phyloP scores from a whole-genome alignment of 441 rosid species.

The Jatropha podagrica region DNA sequence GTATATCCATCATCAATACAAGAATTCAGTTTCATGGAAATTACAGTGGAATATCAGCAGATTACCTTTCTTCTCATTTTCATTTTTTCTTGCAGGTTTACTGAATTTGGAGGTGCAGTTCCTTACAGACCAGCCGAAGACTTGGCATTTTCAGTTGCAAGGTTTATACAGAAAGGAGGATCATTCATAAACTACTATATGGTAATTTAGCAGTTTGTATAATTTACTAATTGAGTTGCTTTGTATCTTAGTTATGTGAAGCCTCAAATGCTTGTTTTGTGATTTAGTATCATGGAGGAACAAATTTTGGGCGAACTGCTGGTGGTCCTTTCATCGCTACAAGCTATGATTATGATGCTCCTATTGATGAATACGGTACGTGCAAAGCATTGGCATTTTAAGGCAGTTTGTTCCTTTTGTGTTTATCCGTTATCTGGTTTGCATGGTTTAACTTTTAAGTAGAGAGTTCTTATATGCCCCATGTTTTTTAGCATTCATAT shows the following conservation, averaged over 20 bases:
- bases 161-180: constrained; percentile 95
- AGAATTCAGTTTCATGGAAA: background rate
- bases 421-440: background rate
- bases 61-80: constrained; percentile 14
- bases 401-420: background rate
- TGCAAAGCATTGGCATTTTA: background rate
- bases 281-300: constrained; percentile 94
- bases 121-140: constrained; percentile 98
- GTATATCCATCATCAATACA: background rate
- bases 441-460: background rate
- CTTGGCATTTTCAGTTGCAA: constrained; percentile 91
- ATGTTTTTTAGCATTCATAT: background rate
- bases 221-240: constrained; percentile 15
- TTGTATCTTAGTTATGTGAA: constrained; percentile 11
- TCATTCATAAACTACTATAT: constrained; percentile 89
- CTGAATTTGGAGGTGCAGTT: constrained; percentile 92
- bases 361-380: constrained; percentile 94
- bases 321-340: constrained; percentile 99
- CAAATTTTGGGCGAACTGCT: constrained; percentile 97
- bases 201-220: constrained; percentile 44
- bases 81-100: constrained; percentile 54
- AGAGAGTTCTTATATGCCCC: background rate
- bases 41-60: constrained; percentile 5
- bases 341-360: constrained; percentile 97
- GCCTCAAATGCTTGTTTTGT: constrained; percentile 29